Evolutionary conservation across 768 basidiomycete species (phyloP).

Genomic region (Mycena haematopus): DNA sequence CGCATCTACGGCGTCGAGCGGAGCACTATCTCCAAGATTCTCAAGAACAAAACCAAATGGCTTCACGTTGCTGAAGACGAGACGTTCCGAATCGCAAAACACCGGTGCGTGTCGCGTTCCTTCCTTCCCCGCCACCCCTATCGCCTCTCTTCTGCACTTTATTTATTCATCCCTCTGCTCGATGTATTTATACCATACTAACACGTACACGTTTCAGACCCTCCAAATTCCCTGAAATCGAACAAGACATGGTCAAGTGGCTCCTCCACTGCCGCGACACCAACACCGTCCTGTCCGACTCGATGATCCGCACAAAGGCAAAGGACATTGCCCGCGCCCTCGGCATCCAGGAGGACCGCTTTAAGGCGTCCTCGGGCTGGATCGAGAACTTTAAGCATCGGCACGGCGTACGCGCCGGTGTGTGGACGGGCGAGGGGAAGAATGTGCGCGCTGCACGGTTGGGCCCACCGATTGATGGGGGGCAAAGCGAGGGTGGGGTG

Average conservation of each 20-base stretch:
- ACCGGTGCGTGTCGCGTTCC: constrained; percentile 53
- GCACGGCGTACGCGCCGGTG: constrained; percentile 73
- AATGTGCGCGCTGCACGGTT: constrained; percentile 30
- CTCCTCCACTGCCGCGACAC: constrained; percentile 59
- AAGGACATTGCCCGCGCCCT: constrained; percentile 65
- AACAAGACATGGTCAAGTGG: constrained; percentile 66
- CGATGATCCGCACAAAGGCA: constrained; percentile 67
- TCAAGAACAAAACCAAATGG: constrained; percentile 87
- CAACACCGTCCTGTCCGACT: constrained; percentile 64
- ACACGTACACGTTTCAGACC: constrained; percentile 52
- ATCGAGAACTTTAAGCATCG: constrained; percentile 91
- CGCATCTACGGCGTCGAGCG: constrained; percentile 79
- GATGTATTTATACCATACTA: neutral
- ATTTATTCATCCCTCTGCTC: neutral
- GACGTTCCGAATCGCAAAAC: constrained; percentile 66
- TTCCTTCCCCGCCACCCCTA: neutral
- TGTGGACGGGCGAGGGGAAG: constrained; percentile 54
- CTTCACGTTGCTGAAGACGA: constrained; percentile 68
- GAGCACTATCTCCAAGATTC: constrained; percentile 93
- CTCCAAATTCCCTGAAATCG: constrained; percentile 83
- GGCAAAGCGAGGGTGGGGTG: neutral
- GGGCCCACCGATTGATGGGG: constrained; percentile 12
- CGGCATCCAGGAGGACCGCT: constrained; percentile 69
- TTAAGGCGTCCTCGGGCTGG: constrained; percentile 94
- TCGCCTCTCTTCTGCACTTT: neutral